Evolutionary conservation across 2,329 filamentous ascomycete genomes (phyloP), one percentile per base, ranked within the genome.

Genomic region (Colletotrichum scovillei): DNA sequence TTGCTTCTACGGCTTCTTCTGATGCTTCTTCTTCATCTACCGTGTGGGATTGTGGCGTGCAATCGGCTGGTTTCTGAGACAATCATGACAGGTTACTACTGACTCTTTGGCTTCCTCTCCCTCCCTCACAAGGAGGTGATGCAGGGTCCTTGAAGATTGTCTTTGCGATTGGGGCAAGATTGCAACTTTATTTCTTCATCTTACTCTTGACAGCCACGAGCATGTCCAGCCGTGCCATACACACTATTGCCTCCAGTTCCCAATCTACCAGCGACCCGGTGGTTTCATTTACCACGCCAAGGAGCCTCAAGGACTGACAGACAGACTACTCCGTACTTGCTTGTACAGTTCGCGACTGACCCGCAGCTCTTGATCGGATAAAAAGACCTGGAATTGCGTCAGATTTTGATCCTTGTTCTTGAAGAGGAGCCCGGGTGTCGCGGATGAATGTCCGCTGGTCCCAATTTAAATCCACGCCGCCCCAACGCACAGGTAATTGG

Each of bases 361-460:
- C 46, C 60, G 46, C 28, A 32, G 28, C 28, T 30, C 28, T 52
- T 28, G 14, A 64, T 65, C 70, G 60, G 67, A 57, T 67, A 73
- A 70, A 56, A 56, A n/a, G 24, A 19, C 60, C 28, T 62, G 12
- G 14, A 19, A 66, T 70, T 66, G 35, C 46, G 67, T 71, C 67
- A 70, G 67, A 57, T 38, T 5, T n/a, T 19, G 22, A 26, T 62
- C 56, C 35, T 65, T 56, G 19, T 73, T 57, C n/a, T 28, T 16
- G 30, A 26, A 58, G 55, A 67, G 19, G 67, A 32, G 26, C 4
- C 67, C 49, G 60, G 46, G 16, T 70, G n/a, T 57, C 46, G 57
- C 67, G 56, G 67, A 66, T 56, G 56, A 24, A 28, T 70, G 60
- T 35, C 46, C 38, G 35, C 26, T 32, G 67, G 56, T 65, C 60